Evolutionary conservation across 2,329 filamentous ascomycete species (phyloP).

Genomic region (Microdochium trichocladiopsis): DNA sequence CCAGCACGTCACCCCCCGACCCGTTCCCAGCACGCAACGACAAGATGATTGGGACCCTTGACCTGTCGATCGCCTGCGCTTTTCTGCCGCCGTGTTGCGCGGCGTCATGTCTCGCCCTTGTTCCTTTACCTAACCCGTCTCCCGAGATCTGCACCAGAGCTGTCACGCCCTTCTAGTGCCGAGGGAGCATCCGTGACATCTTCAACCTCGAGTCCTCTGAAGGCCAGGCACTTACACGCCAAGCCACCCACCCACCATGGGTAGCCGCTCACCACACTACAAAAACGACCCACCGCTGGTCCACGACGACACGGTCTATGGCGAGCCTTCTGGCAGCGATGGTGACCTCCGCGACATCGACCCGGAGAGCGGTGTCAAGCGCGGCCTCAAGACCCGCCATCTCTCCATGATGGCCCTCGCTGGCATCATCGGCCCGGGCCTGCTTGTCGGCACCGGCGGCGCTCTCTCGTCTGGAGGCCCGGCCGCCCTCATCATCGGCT

Average conservation of each 20-base stretch:
- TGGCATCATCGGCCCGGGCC: slow-evolving; percentile 60
- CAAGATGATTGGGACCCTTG: no score
- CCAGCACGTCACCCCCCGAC: no score
- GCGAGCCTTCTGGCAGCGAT: slow-evolving; percentile 16
- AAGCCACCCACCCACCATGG: neutral
- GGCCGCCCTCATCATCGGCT: slow-evolving; percentile 66
- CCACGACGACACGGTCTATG: neutral
- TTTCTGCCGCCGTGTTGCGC: no score
- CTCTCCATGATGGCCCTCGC: slow-evolving; percentile 60
- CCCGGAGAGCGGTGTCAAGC: slow-evolving; percentile 56
- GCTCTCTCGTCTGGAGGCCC: slow-evolving; percentile 64
- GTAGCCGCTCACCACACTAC: neutral
- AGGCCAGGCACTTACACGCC: no score
- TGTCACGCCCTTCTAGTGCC: no score
- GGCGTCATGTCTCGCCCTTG: no score
- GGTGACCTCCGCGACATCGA: slow-evolving; percentile 41
- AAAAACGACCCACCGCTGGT: neutral
- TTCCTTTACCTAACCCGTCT: no score
- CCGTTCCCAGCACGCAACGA: no score
- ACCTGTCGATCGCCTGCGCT: no score
- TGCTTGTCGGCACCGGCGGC: slow-evolving; percentile 65
- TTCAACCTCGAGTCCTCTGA: no score
- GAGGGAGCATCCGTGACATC: no score
- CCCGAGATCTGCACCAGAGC: no score
- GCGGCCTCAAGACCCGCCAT: slow-evolving; percentile 56